Evolutionary conservation across 2,329 filamentous ascomycete species (phyloP).

Genomic region (Didymellaceae sp.): DNA sequence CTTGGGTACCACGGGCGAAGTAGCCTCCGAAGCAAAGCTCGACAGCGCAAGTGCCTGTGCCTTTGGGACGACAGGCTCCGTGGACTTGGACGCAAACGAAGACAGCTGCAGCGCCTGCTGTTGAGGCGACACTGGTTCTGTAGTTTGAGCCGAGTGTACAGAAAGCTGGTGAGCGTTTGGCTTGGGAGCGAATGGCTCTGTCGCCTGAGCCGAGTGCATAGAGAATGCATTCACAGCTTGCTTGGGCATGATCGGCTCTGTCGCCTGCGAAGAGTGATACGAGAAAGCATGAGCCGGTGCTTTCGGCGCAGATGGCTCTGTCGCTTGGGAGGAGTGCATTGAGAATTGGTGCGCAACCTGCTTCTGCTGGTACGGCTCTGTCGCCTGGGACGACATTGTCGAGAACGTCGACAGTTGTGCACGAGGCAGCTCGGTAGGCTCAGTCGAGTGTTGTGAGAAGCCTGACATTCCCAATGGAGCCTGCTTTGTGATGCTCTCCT

Average conservation of each 20-base stretch:
- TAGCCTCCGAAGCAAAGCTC: slow-evolving; percentile 26
- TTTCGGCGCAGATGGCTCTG: slow-evolving; percentile 28
- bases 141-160: slow-evolving; percentile 24
- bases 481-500: neutral
- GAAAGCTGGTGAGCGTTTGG: slow-evolving; percentile 16
- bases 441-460: slow-evolving; percentile 36
- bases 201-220: slow-evolving; percentile 17
- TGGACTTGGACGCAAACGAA: slow-evolving; percentile 23
- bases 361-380: slow-evolving; percentile 30
- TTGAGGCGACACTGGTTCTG: slow-evolving; percentile 25
- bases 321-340: slow-evolving; percentile 19
- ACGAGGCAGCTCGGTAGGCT: slow-evolving; percentile 29
- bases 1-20: slow-evolving; percentile 30
- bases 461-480: slow-evolving; percentile 34
- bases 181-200: slow-evolving; percentile 13
- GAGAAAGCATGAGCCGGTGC: slow-evolving; percentile 11
- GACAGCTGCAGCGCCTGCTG: slow-evolving; percentile 29
- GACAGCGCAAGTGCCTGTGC: slow-evolving; percentile 31
- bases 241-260: slow-evolving; percentile 22
- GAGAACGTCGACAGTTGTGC: slow-evolving; percentile 30
- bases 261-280: slow-evolving; percentile 22
- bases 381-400: slow-evolving; percentile 30
- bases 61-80: slow-evolving; percentile 24
- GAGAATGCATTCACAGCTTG: slow-evolving; percentile 18
- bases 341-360: slow-evolving; percentile 14